phyloP scores from a whole-genome alignment of 2,329 filamentous ascomycete genomes.

The Alternaria gaisen region DNA sequence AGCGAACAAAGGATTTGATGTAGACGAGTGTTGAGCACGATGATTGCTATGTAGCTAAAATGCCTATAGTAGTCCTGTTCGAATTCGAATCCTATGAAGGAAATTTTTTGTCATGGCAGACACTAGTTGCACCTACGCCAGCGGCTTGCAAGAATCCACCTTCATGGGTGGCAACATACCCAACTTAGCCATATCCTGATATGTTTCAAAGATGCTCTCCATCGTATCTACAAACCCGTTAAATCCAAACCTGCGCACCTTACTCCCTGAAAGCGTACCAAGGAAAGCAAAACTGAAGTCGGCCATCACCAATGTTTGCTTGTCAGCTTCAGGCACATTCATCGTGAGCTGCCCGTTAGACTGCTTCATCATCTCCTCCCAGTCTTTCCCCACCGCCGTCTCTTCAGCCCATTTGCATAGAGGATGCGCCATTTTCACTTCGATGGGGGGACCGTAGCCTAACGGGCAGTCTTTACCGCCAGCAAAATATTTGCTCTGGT shows the following conservation, averaged over 20 bases:
- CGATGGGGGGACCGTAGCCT: slow-evolving; percentile 14
- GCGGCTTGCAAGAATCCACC: slow-evolving; percentile 12
- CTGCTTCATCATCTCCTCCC: slow-evolving; percentile 18
- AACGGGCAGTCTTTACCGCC: slow-evolving; percentile 17
- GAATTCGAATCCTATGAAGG: not conserved
- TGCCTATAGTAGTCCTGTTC: not conserved
- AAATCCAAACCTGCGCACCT: slow-evolving; percentile 20
- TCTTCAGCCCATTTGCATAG: slow-evolving; percentile 12
- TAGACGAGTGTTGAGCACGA: slow-evolving; percentile 13
- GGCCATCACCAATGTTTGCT: slow-evolving; percentile 12
- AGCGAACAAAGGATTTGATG: slow-evolving; percentile 54
- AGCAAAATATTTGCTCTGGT: not conserved
- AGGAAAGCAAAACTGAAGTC: slow-evolving; percentile 12
- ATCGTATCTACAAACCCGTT: slow-evolving; percentile 20
- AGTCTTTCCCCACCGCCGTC: not conserved
- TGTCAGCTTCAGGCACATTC: slow-evolving; percentile 12
- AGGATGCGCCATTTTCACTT: not conserved
- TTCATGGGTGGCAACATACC: slow-evolving; percentile 18
- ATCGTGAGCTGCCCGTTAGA: slow-evolving; percentile 12
- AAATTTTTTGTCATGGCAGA: not conserved
- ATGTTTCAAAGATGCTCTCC: slow-evolving; percentile 25
- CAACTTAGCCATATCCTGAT: slow-evolving; percentile 20
- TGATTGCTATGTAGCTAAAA: not conserved
- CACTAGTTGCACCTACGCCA: not conserved
- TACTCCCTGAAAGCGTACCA: slow-evolving; percentile 15